Evolutionary conservation across 306 rosid genomes (phyloP).

Genomic region (Gleditsia sinensis): DNA sequence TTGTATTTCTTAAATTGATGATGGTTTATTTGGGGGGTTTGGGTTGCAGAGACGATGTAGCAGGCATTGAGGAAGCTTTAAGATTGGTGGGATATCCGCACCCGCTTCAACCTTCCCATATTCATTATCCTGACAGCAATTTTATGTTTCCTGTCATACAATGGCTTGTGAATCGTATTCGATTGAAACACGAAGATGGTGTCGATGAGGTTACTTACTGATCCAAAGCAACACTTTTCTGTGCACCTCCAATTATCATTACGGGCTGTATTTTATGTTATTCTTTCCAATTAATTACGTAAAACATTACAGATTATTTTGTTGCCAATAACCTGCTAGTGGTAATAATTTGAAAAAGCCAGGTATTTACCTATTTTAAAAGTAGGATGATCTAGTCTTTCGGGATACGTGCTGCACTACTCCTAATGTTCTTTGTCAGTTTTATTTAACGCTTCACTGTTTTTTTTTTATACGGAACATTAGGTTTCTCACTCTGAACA

Average conservation of each 20-base stretch:
- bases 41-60: slow-evolving; percentile 37
- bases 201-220: slow-evolving; percentile 35
- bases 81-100: slow-evolving; percentile 51
- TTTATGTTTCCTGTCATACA: slow-evolving; percentile 47
- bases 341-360: not conserved
- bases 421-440: not conserved
- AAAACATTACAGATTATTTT: not conserved
- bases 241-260: not conserved
- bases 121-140: slow-evolving; percentile 37
- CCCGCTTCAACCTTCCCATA: slow-evolving; percentile 36
- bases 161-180: slow-evolving; percentile 48
- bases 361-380: not conserved
- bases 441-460: not conserved
- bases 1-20: not conserved
- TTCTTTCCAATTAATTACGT: not conserved
- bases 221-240: not conserved
- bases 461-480: slow-evolving; percentile 22
- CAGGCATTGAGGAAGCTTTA: slow-evolving; percentile 47
- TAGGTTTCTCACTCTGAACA: slow-evolving; percentile 34
- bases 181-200: slow-evolving; percentile 7
- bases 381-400: not conserved
- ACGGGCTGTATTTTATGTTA: not conserved
- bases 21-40: not conserved
- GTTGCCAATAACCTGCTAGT: not conserved
- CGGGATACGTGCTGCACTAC: slow-evolving; percentile 20